A percentile compares a stretch with the other conserved stretches of the same genome.
phyloP scores from a whole-genome alignment of 331 rosid genomes.

The Quercus lobata region DNA sequence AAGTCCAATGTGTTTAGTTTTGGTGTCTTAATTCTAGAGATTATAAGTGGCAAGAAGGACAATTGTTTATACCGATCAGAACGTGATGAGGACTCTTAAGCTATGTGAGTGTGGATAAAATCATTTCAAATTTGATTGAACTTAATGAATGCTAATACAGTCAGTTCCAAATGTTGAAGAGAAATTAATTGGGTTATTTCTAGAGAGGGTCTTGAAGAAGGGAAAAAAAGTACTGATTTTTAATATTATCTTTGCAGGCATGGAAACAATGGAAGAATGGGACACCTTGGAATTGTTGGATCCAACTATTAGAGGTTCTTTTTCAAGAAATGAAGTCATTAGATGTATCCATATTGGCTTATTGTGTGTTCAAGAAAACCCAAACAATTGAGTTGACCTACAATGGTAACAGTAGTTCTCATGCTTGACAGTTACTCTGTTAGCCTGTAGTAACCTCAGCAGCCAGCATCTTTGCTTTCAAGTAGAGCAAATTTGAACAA shows the following conservation, averaged over 20 bases:
- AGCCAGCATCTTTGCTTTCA: slow-evolving; percentile 3
- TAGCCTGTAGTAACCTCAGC: slow-evolving; percentile 6
- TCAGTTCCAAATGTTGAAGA: neutral
- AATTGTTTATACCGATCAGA: slow-evolving; percentile 11
- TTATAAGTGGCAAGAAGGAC: slow-evolving; percentile 36
- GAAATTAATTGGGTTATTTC: no score
- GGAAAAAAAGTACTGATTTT: neutral
- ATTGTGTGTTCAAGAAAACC: slow-evolving; percentile 46
- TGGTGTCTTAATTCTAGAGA: slow-evolving; percentile 47
- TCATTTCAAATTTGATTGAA: neutral
- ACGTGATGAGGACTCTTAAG: slow-evolving; percentile 26
- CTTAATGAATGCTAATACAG: neutral
- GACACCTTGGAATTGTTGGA: slow-evolving; percentile 29
- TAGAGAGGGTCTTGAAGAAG: neutral
- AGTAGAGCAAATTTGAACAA: neutral
- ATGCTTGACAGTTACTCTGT: slow-evolving; percentile 33
- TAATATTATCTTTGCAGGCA: neutral
- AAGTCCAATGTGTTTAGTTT: slow-evolving; percentile 46
- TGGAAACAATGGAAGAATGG: neutral
- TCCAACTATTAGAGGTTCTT: slow-evolving; percentile 27
- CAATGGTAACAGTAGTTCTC: slow-evolving; percentile 37
- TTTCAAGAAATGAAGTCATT: slow-evolving; percentile 19
- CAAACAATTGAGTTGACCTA: slow-evolving; percentile 30
- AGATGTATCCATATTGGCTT: slow-evolving; percentile 39
- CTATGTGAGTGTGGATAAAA: slow-evolving; percentile 33